Evolutionary conservation across 176 grass and related monocot genomes (phyloP).

Genomic region (Aegilops longissima): DNA sequence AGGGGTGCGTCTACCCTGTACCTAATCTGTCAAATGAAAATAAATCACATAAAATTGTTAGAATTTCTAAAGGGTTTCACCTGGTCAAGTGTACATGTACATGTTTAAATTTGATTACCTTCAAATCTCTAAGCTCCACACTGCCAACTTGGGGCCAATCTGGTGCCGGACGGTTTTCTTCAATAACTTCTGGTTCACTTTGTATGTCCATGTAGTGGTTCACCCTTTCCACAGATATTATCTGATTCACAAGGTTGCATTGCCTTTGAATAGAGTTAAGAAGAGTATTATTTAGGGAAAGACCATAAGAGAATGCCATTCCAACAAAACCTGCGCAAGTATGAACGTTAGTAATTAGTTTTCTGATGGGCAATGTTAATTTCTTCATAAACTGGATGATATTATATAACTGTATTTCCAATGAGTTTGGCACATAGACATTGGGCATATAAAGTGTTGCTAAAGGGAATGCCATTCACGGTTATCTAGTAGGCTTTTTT

Average conservation of each 20-base stretch:
- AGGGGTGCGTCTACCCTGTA: constrained; percentile 74
- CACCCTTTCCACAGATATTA: constrained; percentile 91
- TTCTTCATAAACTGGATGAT: not conserved
- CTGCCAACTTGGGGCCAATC: constrained; percentile 78
- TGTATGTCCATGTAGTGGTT: constrained; percentile 84
- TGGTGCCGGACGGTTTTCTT: constrained; percentile 46
- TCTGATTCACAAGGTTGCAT: constrained; percentile 68
- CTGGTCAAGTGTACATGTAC: not conserved
- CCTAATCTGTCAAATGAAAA: constrained; percentile 69
- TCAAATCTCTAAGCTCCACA: constrained; percentile 74
- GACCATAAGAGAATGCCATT: constrained; percentile 92
- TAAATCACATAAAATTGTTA: constrained; percentile 5
- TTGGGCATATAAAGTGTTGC: not conserved
- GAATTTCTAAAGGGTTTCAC: not conserved
- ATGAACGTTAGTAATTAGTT: constrained; percentile 11
- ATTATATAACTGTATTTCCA: not conserved
- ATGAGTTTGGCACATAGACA: not conserved
- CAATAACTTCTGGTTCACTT: constrained; percentile 74
- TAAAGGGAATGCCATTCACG: not conserved
- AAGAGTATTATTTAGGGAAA: constrained; percentile 78
- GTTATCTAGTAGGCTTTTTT: not conserved
- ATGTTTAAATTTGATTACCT: constrained; percentile 42
- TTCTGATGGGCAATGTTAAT: not conserved
- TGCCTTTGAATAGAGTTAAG: constrained; percentile 86
- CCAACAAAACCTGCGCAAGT: constrained; percentile 76